Evolutionary conservation across 2,329 filamentous ascomycete species (phyloP).

Genomic region (Phyllosticta ampelicida): DNA sequence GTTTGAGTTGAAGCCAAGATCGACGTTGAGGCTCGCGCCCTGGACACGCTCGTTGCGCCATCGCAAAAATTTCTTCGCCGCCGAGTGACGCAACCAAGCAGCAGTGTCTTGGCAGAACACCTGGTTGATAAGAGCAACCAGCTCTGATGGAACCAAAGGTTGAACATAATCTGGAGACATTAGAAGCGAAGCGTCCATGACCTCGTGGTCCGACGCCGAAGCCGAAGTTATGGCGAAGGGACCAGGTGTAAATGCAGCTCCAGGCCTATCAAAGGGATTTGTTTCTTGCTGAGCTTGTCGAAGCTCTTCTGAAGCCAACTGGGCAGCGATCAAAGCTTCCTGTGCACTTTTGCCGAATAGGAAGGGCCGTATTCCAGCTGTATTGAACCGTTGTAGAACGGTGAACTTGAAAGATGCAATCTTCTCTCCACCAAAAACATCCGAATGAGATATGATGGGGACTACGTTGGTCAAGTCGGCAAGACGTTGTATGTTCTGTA

Average conservation of each 20-base stretch:
- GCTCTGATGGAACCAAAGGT: constrained; percentile 67
- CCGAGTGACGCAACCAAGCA: constrained; percentile 69
- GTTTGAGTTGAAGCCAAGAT: neutral
- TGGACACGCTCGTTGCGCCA: constrained; percentile 38
- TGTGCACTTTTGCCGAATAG: constrained; percentile 44
- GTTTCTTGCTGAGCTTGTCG: constrained; percentile 13
- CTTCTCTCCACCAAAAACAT: constrained; percentile 52
- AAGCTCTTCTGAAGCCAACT: constrained; percentile 14
- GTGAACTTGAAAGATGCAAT: constrained; percentile 49
- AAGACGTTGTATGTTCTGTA: constrained; percentile 61
- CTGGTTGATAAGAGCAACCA: constrained; percentile 55
- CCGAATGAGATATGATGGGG: constrained; percentile 67
- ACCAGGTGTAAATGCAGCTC: constrained; percentile 17
- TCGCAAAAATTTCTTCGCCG: constrained; percentile 68
- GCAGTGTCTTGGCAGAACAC: constrained; percentile 71
- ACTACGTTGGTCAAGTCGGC: constrained; percentile 71
- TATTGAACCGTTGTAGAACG: constrained; percentile 43
- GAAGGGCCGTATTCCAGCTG: constrained; percentile 52
- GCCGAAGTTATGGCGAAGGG: constrained; percentile 72
- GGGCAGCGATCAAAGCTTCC: constrained; percentile 25
- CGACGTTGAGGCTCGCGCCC: constrained; percentile 13
- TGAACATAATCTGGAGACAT: constrained; percentile 89
- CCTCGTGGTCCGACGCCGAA: constrained; percentile 59
- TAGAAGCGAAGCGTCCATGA: constrained; percentile 83
- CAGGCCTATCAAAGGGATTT: constrained; percentile 13